phyloP scores from a whole-genome alignment of 371 early-diverging fungal species.

The Mucor indicus region DNA sequence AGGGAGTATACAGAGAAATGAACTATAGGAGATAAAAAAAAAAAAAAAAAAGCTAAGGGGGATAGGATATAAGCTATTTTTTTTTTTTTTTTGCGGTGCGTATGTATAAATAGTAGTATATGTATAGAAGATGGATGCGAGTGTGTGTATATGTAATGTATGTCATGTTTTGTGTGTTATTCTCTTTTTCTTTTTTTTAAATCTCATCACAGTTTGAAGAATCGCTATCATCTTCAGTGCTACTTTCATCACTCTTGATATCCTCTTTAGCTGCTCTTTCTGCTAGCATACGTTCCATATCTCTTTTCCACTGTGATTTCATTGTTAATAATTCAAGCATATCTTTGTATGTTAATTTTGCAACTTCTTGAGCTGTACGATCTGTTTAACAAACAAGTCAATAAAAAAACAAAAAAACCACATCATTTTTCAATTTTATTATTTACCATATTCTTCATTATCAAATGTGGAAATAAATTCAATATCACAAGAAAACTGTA shows the following conservation, averaged over 20 bases:
- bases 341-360: conserved; percentile 45
- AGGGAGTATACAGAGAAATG: no score
- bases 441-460: conserved; percentile 49
- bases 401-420: not conserved
- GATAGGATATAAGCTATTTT: no score
- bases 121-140: no score
- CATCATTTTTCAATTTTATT: no score
- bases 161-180: no score
- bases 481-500: conserved; percentile 40
- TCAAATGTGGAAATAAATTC: conserved; percentile 42
- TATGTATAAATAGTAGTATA: no score
- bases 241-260: not conserved
- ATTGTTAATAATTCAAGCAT: conserved; percentile 46
- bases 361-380: conserved; percentile 49
- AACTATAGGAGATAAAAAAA: no score
- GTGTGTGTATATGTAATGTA: no score
- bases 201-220: no score
- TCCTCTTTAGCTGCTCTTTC: conserved; percentile 22
- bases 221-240: conserved; percentile 1
- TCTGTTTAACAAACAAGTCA: conserved; percentile 13
- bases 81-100: no score
- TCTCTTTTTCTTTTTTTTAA: no score
- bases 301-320: conserved; percentile 45
- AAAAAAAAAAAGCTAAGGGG: no score
- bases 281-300: conserved; percentile 40